Evolutionary conservation across 2,329 filamentous ascomycete species (phyloP).

Genomic region (Fusarium drepaniforme): DNA sequence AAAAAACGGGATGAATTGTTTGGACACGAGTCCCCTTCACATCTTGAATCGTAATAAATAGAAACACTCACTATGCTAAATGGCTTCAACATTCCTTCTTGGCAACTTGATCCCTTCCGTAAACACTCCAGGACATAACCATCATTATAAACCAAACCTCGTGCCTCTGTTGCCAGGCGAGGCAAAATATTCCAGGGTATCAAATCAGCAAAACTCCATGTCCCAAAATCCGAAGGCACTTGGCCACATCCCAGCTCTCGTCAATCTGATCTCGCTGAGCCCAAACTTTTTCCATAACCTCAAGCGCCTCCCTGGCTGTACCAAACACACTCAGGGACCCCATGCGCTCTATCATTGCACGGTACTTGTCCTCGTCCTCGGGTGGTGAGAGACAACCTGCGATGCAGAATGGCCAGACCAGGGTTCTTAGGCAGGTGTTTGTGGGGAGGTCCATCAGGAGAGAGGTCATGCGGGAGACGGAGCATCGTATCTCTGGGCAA

Average conservation of each 20-base stretch:
- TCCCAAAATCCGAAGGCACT: slow-evolving; percentile 56
- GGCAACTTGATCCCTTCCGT: neutral
- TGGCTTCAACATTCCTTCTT: too few species aligned
- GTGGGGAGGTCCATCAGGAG: slow-evolving; percentile 49
- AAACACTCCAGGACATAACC: neutral
- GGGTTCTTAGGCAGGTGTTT: slow-evolving; percentile 49
- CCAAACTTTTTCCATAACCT: slow-evolving; percentile 63
- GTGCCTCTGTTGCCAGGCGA: neutral
- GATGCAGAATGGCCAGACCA: slow-evolving; percentile 58
- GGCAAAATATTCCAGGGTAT: slow-evolving; percentile 38
- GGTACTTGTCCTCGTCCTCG: slow-evolving; percentile 57
- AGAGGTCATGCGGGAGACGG: slow-evolving; percentile 49
- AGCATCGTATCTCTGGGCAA: slow-evolving; percentile 53
- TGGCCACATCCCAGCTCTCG: slow-evolving; percentile 58
- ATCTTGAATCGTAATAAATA: slow-evolving; percentile 1
- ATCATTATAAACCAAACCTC: neutral
- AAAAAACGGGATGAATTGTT: slow-evolving; percentile 28
- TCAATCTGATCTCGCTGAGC: slow-evolving; percentile 52
- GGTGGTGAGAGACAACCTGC: slow-evolving; percentile 55
- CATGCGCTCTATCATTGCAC: slow-evolving; percentile 55
- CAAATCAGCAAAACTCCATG: slow-evolving; percentile 55
- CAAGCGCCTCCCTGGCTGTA: slow-evolving; percentile 56
- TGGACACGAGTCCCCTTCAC: slow-evolving; percentile 13
- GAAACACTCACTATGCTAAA: neutral
- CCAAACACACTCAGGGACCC: slow-evolving; percentile 60